Base-by-base conservation (phyloP, 75 land plant genomes). In the Pinus tabuliformis region DNA sequence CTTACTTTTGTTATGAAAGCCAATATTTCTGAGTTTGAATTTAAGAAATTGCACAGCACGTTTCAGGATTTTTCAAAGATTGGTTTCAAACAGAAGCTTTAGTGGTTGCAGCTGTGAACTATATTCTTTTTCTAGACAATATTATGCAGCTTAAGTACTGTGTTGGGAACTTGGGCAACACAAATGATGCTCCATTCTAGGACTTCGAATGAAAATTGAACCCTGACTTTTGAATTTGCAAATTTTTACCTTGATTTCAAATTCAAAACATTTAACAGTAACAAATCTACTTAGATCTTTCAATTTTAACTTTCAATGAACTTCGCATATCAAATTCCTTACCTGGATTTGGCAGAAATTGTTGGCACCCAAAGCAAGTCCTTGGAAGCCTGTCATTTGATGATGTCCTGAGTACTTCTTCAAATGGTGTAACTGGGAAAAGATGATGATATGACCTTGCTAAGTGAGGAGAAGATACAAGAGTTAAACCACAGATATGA, bases 381-480 rank as follows among this genome's bases (percentile, higher is more conserved):
- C 74, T 80, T 42, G 86, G 81, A 49, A 76, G 24, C 24, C 65
- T 85, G 45, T 84, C 74, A 73, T 79, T 83, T 75, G 70, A 59
- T 45, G 62, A 54, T 57, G 66, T 20, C 21, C 80, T 52, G 36
- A 83, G 36, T 28, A 92, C 85, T 78, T 96, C 99, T 76, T 89
- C 86, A 80, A 92, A 96, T 65, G 91, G 89, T 37, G 88, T 62
- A 28, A 97, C 88, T 36, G 99, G 99, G 58, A 97, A 97, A 12
- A 97, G 87, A 83, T 97, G 99, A 77, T 97, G 99, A 72, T 97
- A 97, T 36, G 99, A 97, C 56, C 99, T 93, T 68, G 99, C 99
- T 73, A 97, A 82, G 84, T 97, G 99, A 28, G 99, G 98, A 54
- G 99, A 96, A 56, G 98, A 96, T 60, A 96, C 93, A 33, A 92